These are phyloP conservation scores for Trichosporon faecale DNA, from an alignment of 1,284 basidiomycete genomes.

Conservation along the genomic window DNA sequence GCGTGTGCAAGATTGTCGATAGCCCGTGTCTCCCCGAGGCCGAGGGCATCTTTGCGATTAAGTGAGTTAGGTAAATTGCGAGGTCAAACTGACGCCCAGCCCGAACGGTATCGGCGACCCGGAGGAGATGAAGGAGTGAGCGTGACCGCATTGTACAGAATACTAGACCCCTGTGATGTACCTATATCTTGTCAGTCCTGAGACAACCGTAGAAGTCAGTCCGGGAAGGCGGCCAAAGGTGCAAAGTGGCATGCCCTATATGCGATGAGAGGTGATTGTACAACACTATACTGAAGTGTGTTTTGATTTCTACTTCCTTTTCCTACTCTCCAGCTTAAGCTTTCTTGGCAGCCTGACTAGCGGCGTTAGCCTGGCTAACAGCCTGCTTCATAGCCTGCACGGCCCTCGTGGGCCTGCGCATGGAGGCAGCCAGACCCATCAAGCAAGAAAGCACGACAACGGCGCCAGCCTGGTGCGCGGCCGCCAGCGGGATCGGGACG, in stretches of 20 bases:
- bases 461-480: constrained; percentile 91
- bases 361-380: constrained; percentile 12
- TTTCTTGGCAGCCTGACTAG: not conserved
- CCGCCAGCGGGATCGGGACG: constrained; percentile 88
- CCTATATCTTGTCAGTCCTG: not conserved
- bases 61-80: constrained; percentile 49
- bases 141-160: not conserved
- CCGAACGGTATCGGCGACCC: constrained; percentile 85
- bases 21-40: constrained; percentile 97
- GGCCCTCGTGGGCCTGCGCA: constrained; percentile 68
- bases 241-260: constrained; percentile 5
- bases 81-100: constrained; percentile 27
- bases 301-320: not conserved
- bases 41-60: constrained; percentile 92
- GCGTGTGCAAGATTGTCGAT: constrained; percentile 96
- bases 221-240: not conserved
- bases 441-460: constrained; percentile 82
- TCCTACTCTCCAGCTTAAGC: not conserved
- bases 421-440: constrained; percentile 68
- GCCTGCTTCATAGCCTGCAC: constrained; percentile 51
- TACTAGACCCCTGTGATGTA: not conserved
- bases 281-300: not conserved
- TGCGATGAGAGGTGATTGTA: constrained; percentile 12
- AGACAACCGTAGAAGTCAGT: too few species aligned
- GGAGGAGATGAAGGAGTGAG: constrained; percentile 67